Evolutionary conservation across 805 yeast genomes (phyloP).

Genomic region (Myxozyma geophila): DNA sequence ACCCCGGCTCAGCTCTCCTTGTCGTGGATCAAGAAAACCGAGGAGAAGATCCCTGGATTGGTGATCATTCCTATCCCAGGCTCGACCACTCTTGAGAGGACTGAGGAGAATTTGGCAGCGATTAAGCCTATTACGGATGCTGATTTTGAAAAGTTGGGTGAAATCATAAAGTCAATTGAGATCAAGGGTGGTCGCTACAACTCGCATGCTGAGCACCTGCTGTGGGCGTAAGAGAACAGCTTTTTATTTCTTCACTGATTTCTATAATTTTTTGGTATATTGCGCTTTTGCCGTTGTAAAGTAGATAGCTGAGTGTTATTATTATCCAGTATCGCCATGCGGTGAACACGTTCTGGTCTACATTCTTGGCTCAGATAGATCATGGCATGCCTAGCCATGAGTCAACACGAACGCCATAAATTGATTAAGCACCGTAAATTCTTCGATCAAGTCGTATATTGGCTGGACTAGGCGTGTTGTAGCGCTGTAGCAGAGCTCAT

Average conservation of each 20-base stretch:
- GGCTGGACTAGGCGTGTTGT: too few species aligned
- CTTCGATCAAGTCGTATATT: too few species aligned
- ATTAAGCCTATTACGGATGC: constrained; percentile 54
- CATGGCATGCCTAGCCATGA: too few species aligned
- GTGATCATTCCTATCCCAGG: constrained; percentile 80
- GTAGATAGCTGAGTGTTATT: too few species aligned
- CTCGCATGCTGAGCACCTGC: constrained; percentile 34
- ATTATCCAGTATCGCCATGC: too few species aligned
- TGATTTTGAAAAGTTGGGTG: constrained; percentile 60
- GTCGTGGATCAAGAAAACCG: constrained; percentile 61
- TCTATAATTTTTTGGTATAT: too few species aligned
- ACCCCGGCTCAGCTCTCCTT: constrained; percentile 72
- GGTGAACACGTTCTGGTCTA: too few species aligned
- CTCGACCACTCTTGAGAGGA: constrained; percentile 62
- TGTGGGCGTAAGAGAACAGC: constrained; percentile 25
- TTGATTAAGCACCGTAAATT: too few species aligned
- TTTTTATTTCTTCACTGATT: background rate
- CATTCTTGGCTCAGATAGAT: too few species aligned
- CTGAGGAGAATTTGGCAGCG: constrained; percentile 59
- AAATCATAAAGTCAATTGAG: constrained; percentile 50
- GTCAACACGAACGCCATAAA: too few species aligned
- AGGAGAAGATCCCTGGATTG: constrained; percentile 50
- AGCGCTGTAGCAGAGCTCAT: too few species aligned
- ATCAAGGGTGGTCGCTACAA: constrained; percentile 65
- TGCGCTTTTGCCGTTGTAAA: background rate